Conservation (phyloP, 306 rosid species). For the Prunus campanulata region DNA sequence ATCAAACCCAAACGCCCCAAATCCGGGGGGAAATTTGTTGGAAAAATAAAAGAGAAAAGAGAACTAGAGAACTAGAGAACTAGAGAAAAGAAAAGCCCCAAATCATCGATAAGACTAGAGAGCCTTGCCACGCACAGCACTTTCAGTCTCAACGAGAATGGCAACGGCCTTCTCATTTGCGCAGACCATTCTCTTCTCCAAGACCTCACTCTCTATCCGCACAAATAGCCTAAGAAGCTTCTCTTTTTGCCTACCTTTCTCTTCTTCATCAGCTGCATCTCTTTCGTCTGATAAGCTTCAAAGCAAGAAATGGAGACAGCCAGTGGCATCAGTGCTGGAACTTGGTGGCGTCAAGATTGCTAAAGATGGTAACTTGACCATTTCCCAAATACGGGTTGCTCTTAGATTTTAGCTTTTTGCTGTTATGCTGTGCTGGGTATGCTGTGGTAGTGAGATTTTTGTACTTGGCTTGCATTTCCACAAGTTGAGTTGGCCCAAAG, state of each 20-base stretch:
- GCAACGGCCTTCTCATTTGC: constrained; percentile 42
- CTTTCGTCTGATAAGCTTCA: constrained; percentile 31
- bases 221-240: constrained; percentile 41
- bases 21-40: not conserved
- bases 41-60: not conserved
- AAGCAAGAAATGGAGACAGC: constrained; percentile 68
- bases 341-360: constrained; percentile 75
- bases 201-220: constrained; percentile 36
- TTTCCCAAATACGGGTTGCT: not conserved
- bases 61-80: not conserved
- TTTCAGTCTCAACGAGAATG: not conserved
- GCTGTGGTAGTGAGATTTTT: not conserved
- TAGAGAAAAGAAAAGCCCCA: not conserved
- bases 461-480: not conserved
- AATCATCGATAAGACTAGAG: not conserved
- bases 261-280: constrained; percentile 31
- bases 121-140: not conserved
- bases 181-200: constrained; percentile 42
- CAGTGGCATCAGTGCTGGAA: constrained; percentile 53
- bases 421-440: not conserved
- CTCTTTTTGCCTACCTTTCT: constrained; percentile 42
- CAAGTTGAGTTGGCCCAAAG: not conserved
- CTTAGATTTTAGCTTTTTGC: not conserved
- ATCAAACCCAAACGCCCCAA: not conserved
- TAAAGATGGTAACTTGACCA: constrained; percentile 52